Percentiles rank a stretch among this genome's conserved stretches.
Evolutionary conservation across 139 green algal species (phyloP).

Genomic region (Ettlia oleoabundans): DNA sequence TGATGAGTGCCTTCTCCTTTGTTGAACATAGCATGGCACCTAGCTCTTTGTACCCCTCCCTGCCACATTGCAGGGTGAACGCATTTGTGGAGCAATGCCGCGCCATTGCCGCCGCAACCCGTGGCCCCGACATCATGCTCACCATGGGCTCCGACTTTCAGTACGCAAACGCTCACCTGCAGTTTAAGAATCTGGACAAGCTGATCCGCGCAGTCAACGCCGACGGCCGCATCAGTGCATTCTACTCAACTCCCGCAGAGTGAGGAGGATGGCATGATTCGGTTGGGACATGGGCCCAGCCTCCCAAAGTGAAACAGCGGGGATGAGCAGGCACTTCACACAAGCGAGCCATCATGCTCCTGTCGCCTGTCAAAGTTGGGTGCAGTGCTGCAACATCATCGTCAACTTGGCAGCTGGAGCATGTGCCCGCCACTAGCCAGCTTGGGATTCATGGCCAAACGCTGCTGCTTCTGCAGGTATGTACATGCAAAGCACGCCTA

Average conservation of each 20-base stretch:
- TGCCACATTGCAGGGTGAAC: conserved; percentile 53
- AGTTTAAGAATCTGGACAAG: conserved; percentile 90
- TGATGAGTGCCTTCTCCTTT: not conserved
- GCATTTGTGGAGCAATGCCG: conserved; percentile 68
- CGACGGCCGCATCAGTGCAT: conserved; percentile 79
- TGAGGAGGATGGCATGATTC: too few species aligned
- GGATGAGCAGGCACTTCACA: too few species aligned
- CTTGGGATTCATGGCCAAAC: too few species aligned
- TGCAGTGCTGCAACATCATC: too few species aligned
- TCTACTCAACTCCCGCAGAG: conserved; percentile 85
- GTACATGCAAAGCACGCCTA: conserved; percentile 73
- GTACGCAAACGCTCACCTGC: conserved; percentile 69
- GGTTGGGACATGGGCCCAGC: too few species aligned
- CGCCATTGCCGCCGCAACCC: conserved; percentile 35
- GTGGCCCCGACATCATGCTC: conserved; percentile 80
- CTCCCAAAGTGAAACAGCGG: too few species aligned
- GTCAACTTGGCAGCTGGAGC: too few species aligned
- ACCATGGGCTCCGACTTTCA: conserved; percentile 90
- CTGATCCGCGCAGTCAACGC: conserved; percentile 68
- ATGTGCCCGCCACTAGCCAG: too few species aligned
- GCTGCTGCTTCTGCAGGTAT: conserved; percentile 56
- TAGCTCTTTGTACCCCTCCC: not conserved
- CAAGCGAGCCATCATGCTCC: not conserved
- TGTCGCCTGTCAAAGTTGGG: too few species aligned
- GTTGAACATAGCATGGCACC: not conserved